Base-by-base conservation (phyloP, 75 land plant genomes). In the Cupressus sempervirens region DNA sequence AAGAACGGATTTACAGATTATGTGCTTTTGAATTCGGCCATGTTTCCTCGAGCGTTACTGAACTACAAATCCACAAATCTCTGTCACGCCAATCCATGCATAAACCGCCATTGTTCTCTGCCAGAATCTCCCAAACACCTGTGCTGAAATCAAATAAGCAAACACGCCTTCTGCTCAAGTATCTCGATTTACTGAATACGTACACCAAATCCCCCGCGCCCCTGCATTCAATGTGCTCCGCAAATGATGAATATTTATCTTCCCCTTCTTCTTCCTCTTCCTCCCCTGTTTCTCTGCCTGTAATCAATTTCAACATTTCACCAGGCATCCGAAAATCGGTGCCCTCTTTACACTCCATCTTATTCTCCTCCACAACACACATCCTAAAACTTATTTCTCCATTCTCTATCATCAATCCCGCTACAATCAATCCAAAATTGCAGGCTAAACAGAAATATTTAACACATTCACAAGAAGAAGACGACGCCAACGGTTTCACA, bases 401-500 rank as follows among this genome's bases (percentile, higher is more conserved):
- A 32, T 74, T 9, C 36, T 32, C 76, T 12, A 30, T 32, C 41
- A 32, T 74, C 16, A 34, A 35, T 74, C 15, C 36, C 8, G 16
- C 76, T 13, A 74, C 0, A 74, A 74, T 18, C 76, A 74, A 3
- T 32, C 40, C 76, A 32, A 14, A 0, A 0, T 26, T 74, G 16
- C 36, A 32, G 16, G 36, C 34, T 9, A 32, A 32, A 34, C 76
- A 32, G 36, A 14, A 32, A 4, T 74, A 34, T 14, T 14, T 34
- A 8, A 32, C 14, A 34, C 15, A 34, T 12, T 11, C 4, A 15
- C 5, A 13, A 15, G 16, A 13, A 32, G 76, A 74, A 74, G 76
- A 34, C 16, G 36, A 14, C 5, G 76, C 36, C 15, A 13, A 4
- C 1, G 88, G 88, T 0, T 83, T 53, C 10, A 92, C 52, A 38